A percentile compares a stretch with the other conserved stretches of the same genome.
Conservation (phyloP, 1,284 basidiomycete genomes). For the Limonomyces culmigenus region DNA sequence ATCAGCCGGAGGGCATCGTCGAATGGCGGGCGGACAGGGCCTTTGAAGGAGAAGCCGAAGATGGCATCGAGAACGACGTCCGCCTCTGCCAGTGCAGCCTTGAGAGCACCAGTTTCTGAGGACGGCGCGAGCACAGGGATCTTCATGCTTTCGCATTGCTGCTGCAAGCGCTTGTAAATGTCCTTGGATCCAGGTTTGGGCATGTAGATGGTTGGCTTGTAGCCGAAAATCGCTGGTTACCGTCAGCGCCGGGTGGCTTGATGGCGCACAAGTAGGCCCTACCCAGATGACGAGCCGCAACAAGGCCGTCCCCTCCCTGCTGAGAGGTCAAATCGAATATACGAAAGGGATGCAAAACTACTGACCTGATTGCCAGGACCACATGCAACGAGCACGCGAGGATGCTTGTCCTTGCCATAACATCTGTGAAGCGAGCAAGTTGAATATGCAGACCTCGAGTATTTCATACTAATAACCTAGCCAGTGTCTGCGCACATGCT, state of each 20-base stretch:
- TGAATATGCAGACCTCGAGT: too few species aligned
- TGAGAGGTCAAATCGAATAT: not conserved
- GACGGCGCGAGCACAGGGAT: constrained; percentile 50
- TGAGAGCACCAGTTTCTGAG: constrained; percentile 29
- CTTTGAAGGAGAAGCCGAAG: constrained; percentile 95
- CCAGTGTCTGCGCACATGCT: constrained; percentile 83
- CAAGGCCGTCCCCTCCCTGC: constrained; percentile 90
- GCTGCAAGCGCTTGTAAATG: constrained; percentile 75
- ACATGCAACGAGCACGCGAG: constrained; percentile 78
- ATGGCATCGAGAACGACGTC: constrained; percentile 91
- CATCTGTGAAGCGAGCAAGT: too few species aligned
- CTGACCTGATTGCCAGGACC: constrained; percentile 73
- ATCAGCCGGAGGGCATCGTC: constrained; percentile 59
- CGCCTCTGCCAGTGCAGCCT: constrained; percentile 34
- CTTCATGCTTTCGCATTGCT: constrained; percentile 77
- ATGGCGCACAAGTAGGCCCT: not conserved
- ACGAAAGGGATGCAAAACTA: not conserved
- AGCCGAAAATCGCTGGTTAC: constrained; percentile 69
- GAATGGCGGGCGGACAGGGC: constrained; percentile 80
- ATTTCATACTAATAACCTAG: too few species aligned
- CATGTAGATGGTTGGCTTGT: constrained; percentile 74
- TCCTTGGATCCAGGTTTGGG: constrained; percentile 89
- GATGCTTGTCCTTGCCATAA: constrained; percentile 51
- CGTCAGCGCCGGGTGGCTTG: too few species aligned
- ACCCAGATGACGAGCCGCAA: constrained; percentile 90